Evolutionary conservation across 768 basidiomycete genomes (phyloP).

Genomic region (Pleurotus sapidus): DNA sequence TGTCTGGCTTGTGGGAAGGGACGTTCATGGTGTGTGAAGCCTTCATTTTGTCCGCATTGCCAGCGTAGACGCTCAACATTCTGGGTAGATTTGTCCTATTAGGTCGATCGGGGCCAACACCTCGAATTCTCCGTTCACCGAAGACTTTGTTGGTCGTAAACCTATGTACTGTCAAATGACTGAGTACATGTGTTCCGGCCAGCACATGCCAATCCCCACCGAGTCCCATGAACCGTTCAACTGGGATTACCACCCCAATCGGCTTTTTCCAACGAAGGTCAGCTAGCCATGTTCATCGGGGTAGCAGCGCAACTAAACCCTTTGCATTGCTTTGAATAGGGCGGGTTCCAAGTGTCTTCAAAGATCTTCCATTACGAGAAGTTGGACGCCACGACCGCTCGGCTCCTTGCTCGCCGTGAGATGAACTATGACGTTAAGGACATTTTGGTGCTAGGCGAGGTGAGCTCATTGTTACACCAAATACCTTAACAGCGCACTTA

Average conservation of each 20-base stretch:
- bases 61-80: constrained; percentile 1
- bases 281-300: constrained; percentile 1
- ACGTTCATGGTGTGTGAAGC: constrained; percentile 45
- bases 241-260: constrained; percentile 15
- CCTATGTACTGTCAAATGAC: constrained; percentile 49
- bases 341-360: constrained; percentile 12
- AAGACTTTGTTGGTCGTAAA: constrained; percentile 38
- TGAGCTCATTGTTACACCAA: constrained; percentile 18
- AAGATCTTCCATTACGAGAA: constrained; percentile 10
- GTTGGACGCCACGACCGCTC: neutral
- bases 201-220: constrained; percentile 28
- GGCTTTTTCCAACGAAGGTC: constrained; percentile 14
- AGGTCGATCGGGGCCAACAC: constrained; percentile 7
- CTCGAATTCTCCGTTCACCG: constrained; percentile 7
- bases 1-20: constrained; percentile 63
- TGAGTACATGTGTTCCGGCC: constrained; percentile 41
- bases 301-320: neutral
- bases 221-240: constrained; percentile 12
- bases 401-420: neutral
- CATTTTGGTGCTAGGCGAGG: constrained; percentile 39
- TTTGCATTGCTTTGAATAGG: constrained; percentile 8
- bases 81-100: constrained; percentile 3
- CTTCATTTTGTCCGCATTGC: constrained; percentile 1
- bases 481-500: neutral
- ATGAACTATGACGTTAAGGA: constrained; percentile 21